phyloP scores from a whole-genome alignment of 345 rosid genomes.

The Kandelia obovata region DNA sequence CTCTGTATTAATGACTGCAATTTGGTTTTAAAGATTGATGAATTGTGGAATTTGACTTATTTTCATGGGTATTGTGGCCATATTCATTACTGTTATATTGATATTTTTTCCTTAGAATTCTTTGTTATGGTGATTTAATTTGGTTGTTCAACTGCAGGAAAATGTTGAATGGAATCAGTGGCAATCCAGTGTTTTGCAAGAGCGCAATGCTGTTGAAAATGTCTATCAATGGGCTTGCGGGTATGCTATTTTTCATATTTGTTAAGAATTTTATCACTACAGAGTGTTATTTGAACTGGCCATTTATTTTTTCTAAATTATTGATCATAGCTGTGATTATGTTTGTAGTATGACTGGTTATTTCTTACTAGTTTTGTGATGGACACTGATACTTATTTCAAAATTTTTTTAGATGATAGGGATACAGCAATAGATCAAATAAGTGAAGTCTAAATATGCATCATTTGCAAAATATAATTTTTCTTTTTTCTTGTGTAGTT shows the following conservation, averaged over 20 bases:
- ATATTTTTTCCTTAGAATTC: neutral
- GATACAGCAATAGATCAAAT: no score
- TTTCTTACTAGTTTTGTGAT: no score
- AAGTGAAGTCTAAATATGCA: no score
- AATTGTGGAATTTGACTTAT: no score
- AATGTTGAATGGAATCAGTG: constrained; percentile 80
- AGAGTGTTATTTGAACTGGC: neutral
- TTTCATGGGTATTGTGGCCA: neutral
- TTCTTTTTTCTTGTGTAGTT: no score
- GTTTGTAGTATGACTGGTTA: no score
- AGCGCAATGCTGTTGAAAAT: constrained; percentile 86
- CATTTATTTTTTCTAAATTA: neutral
- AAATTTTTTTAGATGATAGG: no score
- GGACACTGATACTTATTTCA: no score
- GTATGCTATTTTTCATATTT: constrained; percentile 39
- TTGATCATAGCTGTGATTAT: neutral
- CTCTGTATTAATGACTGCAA: no score
- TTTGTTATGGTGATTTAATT: constrained; percentile 10
- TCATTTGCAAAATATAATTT: no score
- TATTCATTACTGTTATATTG: neutral
- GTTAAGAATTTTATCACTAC: constrained; percentile 7
- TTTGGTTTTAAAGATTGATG: no score
- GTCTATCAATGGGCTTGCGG: constrained; percentile 95
- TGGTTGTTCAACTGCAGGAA: constrained; percentile 45
- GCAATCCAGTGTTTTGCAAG: constrained; percentile 71